Percentiles rank a stretch among this genome's conserved stretches.
Conservation (phyloP, 2,329 filamentous ascomycete species). For the Colletotrichum viniferum region DNA sequence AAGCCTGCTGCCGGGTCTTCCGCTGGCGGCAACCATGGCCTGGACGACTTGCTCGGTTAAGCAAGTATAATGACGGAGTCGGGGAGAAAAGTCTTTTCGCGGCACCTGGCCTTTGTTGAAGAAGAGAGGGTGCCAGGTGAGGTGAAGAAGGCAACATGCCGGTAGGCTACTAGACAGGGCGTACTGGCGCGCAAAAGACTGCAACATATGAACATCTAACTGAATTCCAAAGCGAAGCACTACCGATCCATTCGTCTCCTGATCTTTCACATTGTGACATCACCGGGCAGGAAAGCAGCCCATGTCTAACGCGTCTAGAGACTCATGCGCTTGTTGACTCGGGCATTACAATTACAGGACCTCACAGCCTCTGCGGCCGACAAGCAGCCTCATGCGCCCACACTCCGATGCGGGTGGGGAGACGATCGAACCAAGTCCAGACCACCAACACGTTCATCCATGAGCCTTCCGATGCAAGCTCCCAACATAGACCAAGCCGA, state of each 20-base stretch:
- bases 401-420: neutral
- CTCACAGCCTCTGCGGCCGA: conserved; percentile 5
- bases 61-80: neutral
- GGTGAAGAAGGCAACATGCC: conserved; percentile 24
- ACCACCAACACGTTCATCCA: neutral
- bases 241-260: neutral
- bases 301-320: neutral
- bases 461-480: neutral
- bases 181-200: conserved; percentile 46
- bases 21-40: conserved; percentile 32
- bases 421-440: neutral
- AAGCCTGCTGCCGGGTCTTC: conserved; percentile 29
- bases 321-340: neutral
- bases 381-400: neutral
- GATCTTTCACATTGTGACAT: conserved; percentile 1
- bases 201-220: conserved; percentile 23
- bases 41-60: conserved; percentile 56
- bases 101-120: neutral
- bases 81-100: neutral
- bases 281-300: neutral
- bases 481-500: neutral
- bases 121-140: neutral
- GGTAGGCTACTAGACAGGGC: conserved; percentile 43
- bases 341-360: neutral
- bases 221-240: conserved; percentile 11